Conservation (phyloP, 768 basidiomycete genomes). For the Auriculariales sp. region DNA sequence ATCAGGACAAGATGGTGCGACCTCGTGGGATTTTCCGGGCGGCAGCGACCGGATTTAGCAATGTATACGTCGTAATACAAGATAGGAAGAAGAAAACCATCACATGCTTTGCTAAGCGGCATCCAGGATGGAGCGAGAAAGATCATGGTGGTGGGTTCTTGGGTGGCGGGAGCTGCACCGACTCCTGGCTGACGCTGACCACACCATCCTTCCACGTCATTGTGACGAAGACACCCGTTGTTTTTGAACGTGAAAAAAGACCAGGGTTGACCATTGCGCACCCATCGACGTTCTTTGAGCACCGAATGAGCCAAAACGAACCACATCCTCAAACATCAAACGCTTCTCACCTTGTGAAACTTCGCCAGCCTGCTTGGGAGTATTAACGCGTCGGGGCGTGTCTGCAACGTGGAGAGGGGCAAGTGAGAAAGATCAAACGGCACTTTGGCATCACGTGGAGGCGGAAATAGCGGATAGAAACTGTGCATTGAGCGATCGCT, state of each 20-base stretch:
- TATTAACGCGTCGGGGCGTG: slow-evolving; percentile 70
- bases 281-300: slow-evolving; percentile 52
- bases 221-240: not conserved
- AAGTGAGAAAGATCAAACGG: slow-evolving; percentile 84
- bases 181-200: not conserved
- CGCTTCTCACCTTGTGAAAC: slow-evolving; percentile 62
- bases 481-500: slow-evolving; percentile 23
- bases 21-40: too few species aligned
- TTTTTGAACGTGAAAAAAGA: slow-evolving; percentile 25
- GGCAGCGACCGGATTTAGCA: too few species aligned
- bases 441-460: slow-evolving; percentile 65
- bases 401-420: slow-evolving; percentile 32
- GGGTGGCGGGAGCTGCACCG: too few species aligned
- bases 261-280: slow-evolving; percentile 81
- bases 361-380: slow-evolving; percentile 81
- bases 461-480: slow-evolving; percentile 92
- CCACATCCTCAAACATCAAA: not conserved
- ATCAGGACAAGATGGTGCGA: too few species aligned
- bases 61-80: too few species aligned
- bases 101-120: too few species aligned
- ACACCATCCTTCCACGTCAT: not conserved
- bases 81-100: too few species aligned
- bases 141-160: too few species aligned
- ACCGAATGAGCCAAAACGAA: not conserved
- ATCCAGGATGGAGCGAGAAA: too few species aligned